Conservation (phyloP, 2,329 filamentous ascomycete species). For the Colletotrichum tropicicola region DNA sequence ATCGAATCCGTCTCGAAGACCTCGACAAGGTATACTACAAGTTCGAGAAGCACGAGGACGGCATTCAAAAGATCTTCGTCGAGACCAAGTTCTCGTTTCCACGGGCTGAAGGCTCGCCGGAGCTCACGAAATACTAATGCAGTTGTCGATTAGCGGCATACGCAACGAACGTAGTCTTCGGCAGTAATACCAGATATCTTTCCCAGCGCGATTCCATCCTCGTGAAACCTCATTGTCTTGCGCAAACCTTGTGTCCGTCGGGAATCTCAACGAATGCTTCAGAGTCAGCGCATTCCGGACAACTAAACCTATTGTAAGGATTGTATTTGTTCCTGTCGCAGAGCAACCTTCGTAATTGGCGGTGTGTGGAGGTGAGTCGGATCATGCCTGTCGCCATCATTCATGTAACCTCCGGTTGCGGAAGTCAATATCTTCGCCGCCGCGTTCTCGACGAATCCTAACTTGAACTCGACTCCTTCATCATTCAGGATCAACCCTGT, state of each 20-base stretch:
- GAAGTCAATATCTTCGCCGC: constrained; percentile 46
- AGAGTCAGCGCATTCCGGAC: too few relatives aligned
- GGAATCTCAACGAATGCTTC: too few relatives aligned
- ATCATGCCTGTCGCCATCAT: constrained; percentile 49
- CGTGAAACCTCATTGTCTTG: too few relatives aligned
- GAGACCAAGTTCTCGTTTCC: constrained; percentile 67
- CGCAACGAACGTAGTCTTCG: too few relatives aligned
- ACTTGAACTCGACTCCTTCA: too few relatives aligned
- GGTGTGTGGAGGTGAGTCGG: constrained; percentile 41
- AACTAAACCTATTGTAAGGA: constrained; percentile 43
- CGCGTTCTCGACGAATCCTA: constrained; percentile 38
- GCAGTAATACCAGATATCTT: too few relatives aligned
- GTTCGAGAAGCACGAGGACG: constrained; percentile 70
- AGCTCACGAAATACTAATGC: constrained; percentile 50
- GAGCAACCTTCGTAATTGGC: too few relatives aligned
- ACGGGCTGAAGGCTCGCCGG: constrained; percentile 50
- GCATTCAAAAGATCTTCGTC: constrained; percentile 83
- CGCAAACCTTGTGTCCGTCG: too few relatives aligned
- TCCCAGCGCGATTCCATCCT: too few relatives aligned
- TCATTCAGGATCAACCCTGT: too few relatives aligned
- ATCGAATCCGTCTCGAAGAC: constrained; percentile 80
- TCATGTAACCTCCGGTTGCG: constrained; percentile 51
- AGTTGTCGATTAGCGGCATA: too few relatives aligned
- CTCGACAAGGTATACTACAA: constrained; percentile 71
- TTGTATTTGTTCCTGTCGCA: constrained; percentile 45